phyloP scores from a whole-genome alignment of 208 protist species.

The Trypanosoma cruzi region DNA sequence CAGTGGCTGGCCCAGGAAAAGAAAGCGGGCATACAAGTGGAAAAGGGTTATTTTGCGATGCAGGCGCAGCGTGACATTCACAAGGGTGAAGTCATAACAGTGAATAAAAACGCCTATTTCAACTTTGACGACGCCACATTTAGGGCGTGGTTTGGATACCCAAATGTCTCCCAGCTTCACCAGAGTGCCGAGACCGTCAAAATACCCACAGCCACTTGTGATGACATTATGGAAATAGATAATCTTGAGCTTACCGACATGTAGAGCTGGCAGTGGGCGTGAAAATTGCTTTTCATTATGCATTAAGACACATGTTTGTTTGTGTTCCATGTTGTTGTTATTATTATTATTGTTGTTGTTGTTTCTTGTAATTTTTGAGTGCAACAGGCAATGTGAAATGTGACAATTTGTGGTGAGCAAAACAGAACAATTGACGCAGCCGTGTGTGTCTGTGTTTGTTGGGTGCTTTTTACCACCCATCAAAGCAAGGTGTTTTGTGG shows the following conservation, averaged over 20 bases:
- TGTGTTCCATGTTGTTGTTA: neutral
- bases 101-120: conserved; percentile 89
- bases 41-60: conserved; percentile 87
- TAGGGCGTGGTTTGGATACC: conserved; percentile 87
- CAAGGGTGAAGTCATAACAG: conserved; percentile 68
- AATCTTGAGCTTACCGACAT: neutral
- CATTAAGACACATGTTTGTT: neutral
- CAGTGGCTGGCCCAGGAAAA: conserved; percentile 80
- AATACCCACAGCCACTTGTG: neutral
- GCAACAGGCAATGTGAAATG: neutral
- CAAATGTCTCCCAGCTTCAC: conserved; percentile 61
- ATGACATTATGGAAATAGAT: conserved; percentile 5
- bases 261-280: neutral
- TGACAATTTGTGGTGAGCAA: neutral
- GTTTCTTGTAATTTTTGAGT: neutral
- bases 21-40: conserved; percentile 45
- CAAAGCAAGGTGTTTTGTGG: too few species aligned
- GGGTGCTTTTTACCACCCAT: neutral
- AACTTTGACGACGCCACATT: conserved; percentile 90
- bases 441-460: neutral
- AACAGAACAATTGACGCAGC: neutral
- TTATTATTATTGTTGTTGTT: neutral
- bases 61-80: conserved; percentile 88
- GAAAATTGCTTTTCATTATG: neutral
- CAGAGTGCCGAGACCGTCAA: conserved; percentile 11